Percentiles rank a stretch among this genome's conserved stretches.
Conservation (phyloP, 140 eudicot species). For the Cichorium intybus region DNA sequence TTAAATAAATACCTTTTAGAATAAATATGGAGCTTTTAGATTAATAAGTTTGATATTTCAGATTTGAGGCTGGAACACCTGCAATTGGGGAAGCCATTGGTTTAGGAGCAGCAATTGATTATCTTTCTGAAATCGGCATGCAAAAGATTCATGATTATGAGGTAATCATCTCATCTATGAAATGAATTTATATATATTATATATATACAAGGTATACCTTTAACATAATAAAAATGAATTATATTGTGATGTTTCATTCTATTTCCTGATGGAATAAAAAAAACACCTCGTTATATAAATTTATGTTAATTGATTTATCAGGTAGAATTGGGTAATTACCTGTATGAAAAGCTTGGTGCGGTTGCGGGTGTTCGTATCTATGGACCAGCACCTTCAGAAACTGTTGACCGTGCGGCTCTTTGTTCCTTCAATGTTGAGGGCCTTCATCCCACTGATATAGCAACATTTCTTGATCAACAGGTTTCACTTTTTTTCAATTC, state of each 20-base stretch:
- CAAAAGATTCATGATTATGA: constrained; percentile 97
- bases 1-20: too few relatives aligned
- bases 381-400: constrained; percentile 86
- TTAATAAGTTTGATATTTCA: constrained; percentile 20
- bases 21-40: neutral
- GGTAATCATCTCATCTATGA: constrained; percentile 52
- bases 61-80: constrained; percentile 99
- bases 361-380: constrained; percentile 74
- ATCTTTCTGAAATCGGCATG: constrained; percentile 91
- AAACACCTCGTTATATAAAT: too few relatives aligned
- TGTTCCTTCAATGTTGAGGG: constrained; percentile 92
- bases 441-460: constrained; percentile 89
- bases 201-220: too few relatives aligned
- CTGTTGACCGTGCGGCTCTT: constrained; percentile 74
- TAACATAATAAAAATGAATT: too few relatives aligned
- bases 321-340: constrained; percentile 77
- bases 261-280: too few relatives aligned
- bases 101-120: constrained; percentile 94
- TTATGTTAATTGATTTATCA: constrained; percentile 22
- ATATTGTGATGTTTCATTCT: too few relatives aligned
- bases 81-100: constrained; percentile 99
- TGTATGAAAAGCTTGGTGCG: constrained; percentile 52
- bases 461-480: constrained; percentile 97
- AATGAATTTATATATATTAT: too few relatives aligned
- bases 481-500: constrained; percentile 29